These are phyloP conservation scores for Backusella morwellensis DNA, from an alignment of 192 early-diverging fungal genomes.

Conservation along the genomic window DNA sequence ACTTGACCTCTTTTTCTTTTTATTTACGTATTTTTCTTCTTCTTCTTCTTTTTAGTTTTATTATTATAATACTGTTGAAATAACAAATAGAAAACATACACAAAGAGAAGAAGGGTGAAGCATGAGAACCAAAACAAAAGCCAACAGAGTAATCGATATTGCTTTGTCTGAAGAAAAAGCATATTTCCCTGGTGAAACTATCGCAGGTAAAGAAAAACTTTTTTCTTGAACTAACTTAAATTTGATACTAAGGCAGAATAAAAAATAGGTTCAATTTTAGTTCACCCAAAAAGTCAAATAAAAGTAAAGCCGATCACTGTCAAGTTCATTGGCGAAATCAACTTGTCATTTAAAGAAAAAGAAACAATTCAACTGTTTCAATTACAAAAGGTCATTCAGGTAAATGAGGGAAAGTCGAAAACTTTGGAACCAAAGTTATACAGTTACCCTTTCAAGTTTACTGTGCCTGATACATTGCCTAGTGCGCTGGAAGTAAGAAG, in stretches of 20 bases:
- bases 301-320: constrained; percentile 32
- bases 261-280: constrained; percentile 27
- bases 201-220: constrained; percentile 28
- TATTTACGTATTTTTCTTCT: background rate
- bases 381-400: constrained; percentile 12
- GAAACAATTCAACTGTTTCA: constrained; percentile 27
- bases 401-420: constrained; percentile 8
- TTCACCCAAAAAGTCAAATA: constrained; percentile 30
- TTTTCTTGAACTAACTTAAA: background rate
- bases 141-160: constrained; percentile 30
- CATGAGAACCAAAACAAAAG: constrained; percentile 1
- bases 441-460: constrained; percentile 36
- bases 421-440: constrained; percentile 28
- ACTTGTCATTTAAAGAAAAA: constrained; percentile 22
- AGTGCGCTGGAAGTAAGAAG: constrained; percentile 30
- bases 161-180: constrained; percentile 32
- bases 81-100: background rate
- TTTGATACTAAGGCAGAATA: background rate
- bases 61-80: background rate
- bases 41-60: background rate
- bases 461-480: constrained; percentile 30
- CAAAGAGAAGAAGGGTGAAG: background rate
- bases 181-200: constrained; percentile 38
- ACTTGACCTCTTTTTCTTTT: background rate
- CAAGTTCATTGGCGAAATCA: constrained; percentile 28